phyloP scores from a whole-genome alignment of 768 basidiomycete species.

The Amanita polypyramis region DNA sequence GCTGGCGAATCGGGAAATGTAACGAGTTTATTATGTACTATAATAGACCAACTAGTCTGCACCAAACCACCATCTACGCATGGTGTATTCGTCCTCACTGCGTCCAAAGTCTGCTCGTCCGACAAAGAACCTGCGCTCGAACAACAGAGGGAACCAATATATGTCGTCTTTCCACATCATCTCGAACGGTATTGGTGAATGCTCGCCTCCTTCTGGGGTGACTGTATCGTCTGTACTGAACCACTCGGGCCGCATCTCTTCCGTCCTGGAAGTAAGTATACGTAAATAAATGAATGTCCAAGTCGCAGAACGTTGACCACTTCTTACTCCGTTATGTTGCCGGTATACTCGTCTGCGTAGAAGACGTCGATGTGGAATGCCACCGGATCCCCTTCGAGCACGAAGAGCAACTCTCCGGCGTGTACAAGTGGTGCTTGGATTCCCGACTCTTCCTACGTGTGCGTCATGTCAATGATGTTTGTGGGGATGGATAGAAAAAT shows the following conservation, averaged over 20 bases:
- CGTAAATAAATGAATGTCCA: too few species aligned
- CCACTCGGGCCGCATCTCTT: slow-evolving; percentile 86
- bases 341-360: slow-evolving; percentile 48
- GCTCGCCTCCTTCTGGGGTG: slow-evolving; percentile 2
- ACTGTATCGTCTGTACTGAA: slow-evolving; percentile 30
- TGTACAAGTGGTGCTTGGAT: slow-evolving; percentile 55
- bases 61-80: slow-evolving; percentile 38
- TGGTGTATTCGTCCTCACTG: slow-evolving; percentile 19
- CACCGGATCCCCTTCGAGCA: slow-evolving; percentile 38
- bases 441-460: slow-evolving; percentile 69
- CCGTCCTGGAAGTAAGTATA: slow-evolving; percentile 49
- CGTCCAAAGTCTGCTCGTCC: slow-evolving; percentile 35
- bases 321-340: slow-evolving; percentile 56
- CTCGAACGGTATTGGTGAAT: slow-evolving; percentile 46
- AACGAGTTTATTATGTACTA: not conserved
- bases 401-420: slow-evolving; percentile 58
- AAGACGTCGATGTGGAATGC: slow-evolving; percentile 71
- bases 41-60: slow-evolving; percentile 1
- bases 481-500: not conserved
- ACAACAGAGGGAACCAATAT: slow-evolving; percentile 59
- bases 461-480: not conserved
- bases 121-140: slow-evolving; percentile 27
- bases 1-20: slow-evolving; percentile 12
- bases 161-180: slow-evolving; percentile 53
- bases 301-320: too few species aligned